These are phyloP conservation scores for Camellia japonica DNA, from an alignment of 148 eudicot species.

Conservation along the genomic window DNA sequence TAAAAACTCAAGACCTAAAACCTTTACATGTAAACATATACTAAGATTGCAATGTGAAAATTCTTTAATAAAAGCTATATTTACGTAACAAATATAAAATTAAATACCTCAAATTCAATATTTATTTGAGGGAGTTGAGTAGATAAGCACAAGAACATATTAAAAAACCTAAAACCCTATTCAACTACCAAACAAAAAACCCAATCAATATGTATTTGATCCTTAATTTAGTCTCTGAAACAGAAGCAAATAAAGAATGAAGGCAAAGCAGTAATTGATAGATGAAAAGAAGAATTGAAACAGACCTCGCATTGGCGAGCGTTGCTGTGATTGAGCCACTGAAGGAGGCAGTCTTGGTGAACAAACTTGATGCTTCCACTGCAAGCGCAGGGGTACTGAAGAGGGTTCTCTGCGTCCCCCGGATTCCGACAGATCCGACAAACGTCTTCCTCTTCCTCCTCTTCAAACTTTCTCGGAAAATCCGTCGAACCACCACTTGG, in stretches of 20 bases:
- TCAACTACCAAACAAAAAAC: not conserved
- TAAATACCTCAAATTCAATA: not conserved
- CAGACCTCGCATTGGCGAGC: slow-evolving; percentile 90
- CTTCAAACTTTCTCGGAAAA: slow-evolving; percentile 30
- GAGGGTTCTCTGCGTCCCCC: slow-evolving; percentile 76
- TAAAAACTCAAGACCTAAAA: not conserved
- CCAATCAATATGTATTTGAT: not conserved
- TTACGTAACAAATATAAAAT: not conserved
- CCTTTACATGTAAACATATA: not conserved
- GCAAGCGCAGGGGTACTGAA: slow-evolving; percentile 85
- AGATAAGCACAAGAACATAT: not conserved
- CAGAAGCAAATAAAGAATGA: no score
- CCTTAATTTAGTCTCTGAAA: no score
- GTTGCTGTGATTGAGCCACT: slow-evolving; percentile 93
- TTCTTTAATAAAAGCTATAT: not conserved
- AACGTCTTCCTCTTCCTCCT: slow-evolving; percentile 70
- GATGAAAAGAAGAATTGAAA: not conserved
- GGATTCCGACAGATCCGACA: slow-evolving; percentile 87
- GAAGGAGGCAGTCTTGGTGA: slow-evolving; percentile 90
- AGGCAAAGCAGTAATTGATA: no score
- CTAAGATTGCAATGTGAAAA: not conserved
- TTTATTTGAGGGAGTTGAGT: not conserved
- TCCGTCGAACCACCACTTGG: slow-evolving; percentile 16
- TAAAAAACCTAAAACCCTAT: not conserved
- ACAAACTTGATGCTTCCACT: slow-evolving; percentile 91